Evolutionary conservation across 495 filamentous ascomycete genomes (phyloP), one percentile per base, ranked within the genome.

Genomic region (Lichina pygmaea): DNA sequence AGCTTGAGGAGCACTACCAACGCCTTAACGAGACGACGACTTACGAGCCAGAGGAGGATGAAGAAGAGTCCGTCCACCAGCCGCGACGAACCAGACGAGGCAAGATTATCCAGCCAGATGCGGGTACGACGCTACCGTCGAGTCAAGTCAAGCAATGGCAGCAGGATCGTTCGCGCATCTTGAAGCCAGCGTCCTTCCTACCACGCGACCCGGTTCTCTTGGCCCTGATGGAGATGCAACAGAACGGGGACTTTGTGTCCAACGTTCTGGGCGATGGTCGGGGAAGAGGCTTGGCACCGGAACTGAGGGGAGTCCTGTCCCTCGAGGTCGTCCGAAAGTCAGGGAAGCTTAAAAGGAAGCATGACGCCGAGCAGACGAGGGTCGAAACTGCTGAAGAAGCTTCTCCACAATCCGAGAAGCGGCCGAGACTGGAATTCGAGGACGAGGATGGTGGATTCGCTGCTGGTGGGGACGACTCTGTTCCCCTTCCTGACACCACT

Each of bases 301-400:
- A 97, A 59, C 70, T 97, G 6, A 75, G 81, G 49, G 81, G 75
- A 8, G 67, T 97, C 44, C 58, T 94, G 24, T 86, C 82, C 34
- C 65, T 94, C 33, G 81, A 86, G 48, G 70, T 78, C 8, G 71
- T 93, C 13, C 72, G 75, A 46, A 73, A 71, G 42, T 67, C 75
- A 10, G 78, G 81, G 42, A 83, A 89, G 37, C 66, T 89, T 42
- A 97, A 95, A 70, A 65, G 91, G 45, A 97, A 97, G 67, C 76
- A 89, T 37, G 89, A 92, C 56, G 82, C 75, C 51, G 86, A 82
- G 8, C 70, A 91, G 45, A 78, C 78, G 33, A 82, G 86, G 55
- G 66, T 91, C 56, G 71, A 67, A 17, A 68, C 64, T 42, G 77
- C 77, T 44, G 67, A 73, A 71, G 44, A 53, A 60, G 40, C 59